These are phyloP conservation scores for Lasiosphaeriaceae sp. DNA, from an alignment of 495 filamentous ascomycete species.

Conservation along the genomic window DNA sequence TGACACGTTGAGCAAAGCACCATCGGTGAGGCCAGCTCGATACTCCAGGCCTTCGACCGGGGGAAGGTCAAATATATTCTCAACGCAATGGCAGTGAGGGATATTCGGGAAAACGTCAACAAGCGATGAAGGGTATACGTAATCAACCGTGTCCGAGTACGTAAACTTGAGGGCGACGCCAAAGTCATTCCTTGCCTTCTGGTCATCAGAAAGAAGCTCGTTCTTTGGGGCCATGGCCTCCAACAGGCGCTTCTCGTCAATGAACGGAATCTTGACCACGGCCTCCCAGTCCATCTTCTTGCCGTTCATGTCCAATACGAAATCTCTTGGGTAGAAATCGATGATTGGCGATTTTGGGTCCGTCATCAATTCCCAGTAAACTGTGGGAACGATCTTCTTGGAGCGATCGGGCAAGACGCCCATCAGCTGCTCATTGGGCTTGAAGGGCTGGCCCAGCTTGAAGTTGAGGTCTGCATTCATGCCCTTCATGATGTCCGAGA, in stretches of 20 bases:
- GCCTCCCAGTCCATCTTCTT: constrained; percentile 99
- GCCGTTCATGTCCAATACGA: constrained; percentile 98
- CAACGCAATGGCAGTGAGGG: constrained; percentile 79
- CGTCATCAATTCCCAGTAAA: constrained; percentile 92
- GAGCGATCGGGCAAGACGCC: constrained; percentile 95
- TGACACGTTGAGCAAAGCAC: constrained; percentile 72
- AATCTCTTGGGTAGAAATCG: constrained; percentile 97
- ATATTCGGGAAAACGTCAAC: constrained; percentile 91
- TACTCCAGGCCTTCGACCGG: constrained; percentile 86
- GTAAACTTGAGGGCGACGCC: constrained; percentile 91
- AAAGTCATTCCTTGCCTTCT: constrained; percentile 82
- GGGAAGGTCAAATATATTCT: constrained; percentile 93
- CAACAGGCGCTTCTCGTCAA: constrained; percentile 82
- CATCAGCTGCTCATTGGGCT: constrained; percentile 96
- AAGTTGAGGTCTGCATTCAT: constrained; percentile 87
- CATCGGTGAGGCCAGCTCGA: constrained; percentile 80
- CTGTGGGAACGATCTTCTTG: constrained; percentile 85
- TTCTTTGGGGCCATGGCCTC: constrained; percentile 82
- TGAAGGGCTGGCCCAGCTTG: constrained; percentile 87
- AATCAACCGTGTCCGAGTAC: constrained; percentile 72
- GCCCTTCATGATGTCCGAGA: constrained; percentile 79
- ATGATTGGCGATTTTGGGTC: constrained; percentile 88
- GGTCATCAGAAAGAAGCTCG: constrained; percentile 64
- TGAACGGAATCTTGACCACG: constrained; percentile 98
- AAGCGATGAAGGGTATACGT: constrained; percentile 77